Percentiles rank a stretch among this genome's conserved stretches.
Conservation (phyloP, 2,329 filamentous ascomycete genomes). For the Chaetomium sp. region DNA sequence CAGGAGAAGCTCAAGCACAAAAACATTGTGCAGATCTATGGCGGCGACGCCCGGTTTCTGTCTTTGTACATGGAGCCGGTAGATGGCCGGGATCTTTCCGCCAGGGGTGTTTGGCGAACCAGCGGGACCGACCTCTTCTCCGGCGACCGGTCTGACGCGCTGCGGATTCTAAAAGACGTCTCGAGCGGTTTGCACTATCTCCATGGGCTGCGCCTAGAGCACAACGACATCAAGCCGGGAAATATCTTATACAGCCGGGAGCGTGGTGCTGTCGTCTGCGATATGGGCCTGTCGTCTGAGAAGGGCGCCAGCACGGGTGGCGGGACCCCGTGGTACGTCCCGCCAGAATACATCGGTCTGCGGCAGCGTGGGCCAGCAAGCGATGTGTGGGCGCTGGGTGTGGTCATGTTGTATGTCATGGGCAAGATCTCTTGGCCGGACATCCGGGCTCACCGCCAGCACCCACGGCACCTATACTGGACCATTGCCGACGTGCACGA, state of each 20-base stretch:
- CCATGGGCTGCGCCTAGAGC: constrained; percentile 55
- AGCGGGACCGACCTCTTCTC: constrained; percentile 52
- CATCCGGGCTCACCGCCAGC: constrained; percentile 50
- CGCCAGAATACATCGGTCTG: constrained; percentile 61
- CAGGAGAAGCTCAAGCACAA: constrained; percentile 58
- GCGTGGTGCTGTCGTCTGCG: constrained; percentile 61
- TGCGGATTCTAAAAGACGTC: constrained; percentile 58
- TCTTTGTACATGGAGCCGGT: constrained; percentile 65
- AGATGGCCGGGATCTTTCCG: constrained; percentile 57
- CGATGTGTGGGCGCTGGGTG: constrained; percentile 62
- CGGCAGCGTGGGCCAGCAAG: constrained; percentile 57
- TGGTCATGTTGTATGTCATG: constrained; percentile 63
- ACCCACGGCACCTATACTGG: constrained; percentile 59
- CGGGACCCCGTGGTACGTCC: constrained; percentile 64
- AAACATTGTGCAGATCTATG: constrained; percentile 61
- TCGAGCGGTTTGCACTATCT: constrained; percentile 58
- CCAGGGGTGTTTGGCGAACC: constrained; percentile 53
- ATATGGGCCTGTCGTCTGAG: constrained; percentile 59
- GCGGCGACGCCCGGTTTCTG: constrained; percentile 61
- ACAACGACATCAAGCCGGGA: constrained; percentile 65
- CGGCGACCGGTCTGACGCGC: constrained; percentile 52
- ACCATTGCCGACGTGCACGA: constrained; percentile 61
- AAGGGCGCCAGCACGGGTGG: constrained; percentile 47
- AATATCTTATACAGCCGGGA: constrained; percentile 63
- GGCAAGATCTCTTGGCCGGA: constrained; percentile 60